Base-by-base conservation (phyloP, 768 basidiomycete species). In the Boletus tomentosulus region DNA sequence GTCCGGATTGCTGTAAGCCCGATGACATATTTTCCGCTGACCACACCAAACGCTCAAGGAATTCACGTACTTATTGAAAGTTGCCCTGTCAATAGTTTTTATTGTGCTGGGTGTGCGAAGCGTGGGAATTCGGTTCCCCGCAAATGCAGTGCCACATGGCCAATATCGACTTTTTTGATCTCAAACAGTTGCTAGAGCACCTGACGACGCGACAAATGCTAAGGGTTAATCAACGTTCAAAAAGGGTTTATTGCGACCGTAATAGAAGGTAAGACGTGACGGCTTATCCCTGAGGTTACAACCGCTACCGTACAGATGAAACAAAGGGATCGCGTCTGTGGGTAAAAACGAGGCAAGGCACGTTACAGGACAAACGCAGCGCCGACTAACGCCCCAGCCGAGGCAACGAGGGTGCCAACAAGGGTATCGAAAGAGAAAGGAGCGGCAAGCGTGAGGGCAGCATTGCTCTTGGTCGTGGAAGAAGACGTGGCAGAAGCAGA, bases 361-460 rank as follows among this genome's bases (percentile, higher is more conserved):
- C 10, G 13, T 58, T 50, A 69, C 49, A 71, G 19, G 12, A 65
- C 49, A 3, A 69, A 31, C 5, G 57, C 63, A 4, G 67, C 65
- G 22, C 68, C 68, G 3, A 64, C 41, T 46, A 69, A 50, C 5
- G 54, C 56, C 24, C 65, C 69, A 15, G 62, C 65, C 1, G 67
- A 67, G 9, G 60, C 60, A 34, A 69, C 51, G 3, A 69, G 55
- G 19, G 58, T 57, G 13, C 65, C 62, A 1, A 69, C 37, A 8
- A 62, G 11, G 9, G 51, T 33, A 1, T 53, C 55, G 16, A 66
- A 53, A 1, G 69, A 56, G 46, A 67, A 46, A 0, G 69, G 59
- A 0, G 37, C 52, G 0, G 48, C 46, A 4, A 64, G 50, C 6
- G 42, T 54, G 28, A 58, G 53, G 15, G 67, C 69, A 25, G 46